A percentile compares a stretch with the other conserved stretches of the same genome.
phyloP scores from a whole-genome alignment of 2,329 filamentous ascomycete genomes.

The Venturia asperata region DNA sequence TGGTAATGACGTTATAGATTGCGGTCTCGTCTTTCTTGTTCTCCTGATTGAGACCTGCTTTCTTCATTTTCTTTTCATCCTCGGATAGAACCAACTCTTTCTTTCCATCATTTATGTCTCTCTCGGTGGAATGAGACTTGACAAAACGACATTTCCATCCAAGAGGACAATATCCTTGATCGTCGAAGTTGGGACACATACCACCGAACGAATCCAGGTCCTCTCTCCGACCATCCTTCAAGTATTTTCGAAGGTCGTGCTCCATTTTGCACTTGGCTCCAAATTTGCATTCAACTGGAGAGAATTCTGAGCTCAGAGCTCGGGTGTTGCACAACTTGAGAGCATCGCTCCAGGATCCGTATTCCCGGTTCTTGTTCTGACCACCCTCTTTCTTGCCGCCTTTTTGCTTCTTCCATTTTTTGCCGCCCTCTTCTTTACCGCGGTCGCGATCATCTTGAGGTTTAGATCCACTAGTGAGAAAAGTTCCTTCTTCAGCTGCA shows the following conservation, averaged over 20 bases:
- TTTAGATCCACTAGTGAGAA: conserved; percentile 10
- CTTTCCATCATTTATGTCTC: conserved; percentile 67
- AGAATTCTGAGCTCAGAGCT: conserved; percentile 69
- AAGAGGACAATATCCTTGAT: conserved; percentile 66
- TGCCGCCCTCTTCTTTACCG: conserved; percentile 19
- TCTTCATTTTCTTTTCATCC: conserved; percentile 43
- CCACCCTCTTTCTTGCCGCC: conserved; percentile 56
- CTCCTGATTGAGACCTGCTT: conserved; percentile 31
- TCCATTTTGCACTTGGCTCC: conserved; percentile 74
- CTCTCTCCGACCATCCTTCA: conserved; percentile 71
- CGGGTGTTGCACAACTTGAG: conserved; percentile 71
- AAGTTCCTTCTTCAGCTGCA: conserved; percentile 25
- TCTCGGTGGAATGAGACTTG: conserved; percentile 75
- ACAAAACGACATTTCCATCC: conserved; percentile 96
- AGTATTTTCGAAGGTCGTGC: conserved; percentile 80
- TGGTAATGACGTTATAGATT: conserved; percentile 66
- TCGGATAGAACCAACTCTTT: conserved; percentile 72
- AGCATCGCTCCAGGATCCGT: conserved; percentile 71
- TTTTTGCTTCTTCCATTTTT: conserved; percentile 33
- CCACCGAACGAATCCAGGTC: conserved; percentile 58
- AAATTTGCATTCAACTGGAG: conserved; percentile 65
- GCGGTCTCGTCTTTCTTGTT: conserved; percentile 46
- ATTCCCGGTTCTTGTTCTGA: conserved; percentile 77
- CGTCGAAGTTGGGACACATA: conserved; percentile 74
- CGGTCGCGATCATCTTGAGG: neutral